Percentiles rank a stretch among this genome's conserved stretches.
These are phyloP conservation scores for Protea cynaroides DNA, from an alignment of 164 flowering plant species.

Conservation along the genomic window DNA sequence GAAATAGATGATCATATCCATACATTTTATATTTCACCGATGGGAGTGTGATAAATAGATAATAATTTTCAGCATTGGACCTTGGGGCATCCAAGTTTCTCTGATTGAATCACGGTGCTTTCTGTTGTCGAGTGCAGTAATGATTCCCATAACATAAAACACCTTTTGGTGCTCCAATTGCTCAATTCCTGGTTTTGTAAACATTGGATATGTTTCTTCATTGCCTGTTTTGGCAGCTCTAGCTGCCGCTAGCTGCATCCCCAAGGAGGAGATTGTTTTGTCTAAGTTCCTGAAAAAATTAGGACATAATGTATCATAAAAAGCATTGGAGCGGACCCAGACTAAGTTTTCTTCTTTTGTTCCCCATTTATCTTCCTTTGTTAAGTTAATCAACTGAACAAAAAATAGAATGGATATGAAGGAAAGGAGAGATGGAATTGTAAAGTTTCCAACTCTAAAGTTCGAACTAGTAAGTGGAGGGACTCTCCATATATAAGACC, in stretches of 20 bases:
- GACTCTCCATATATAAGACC: too few relatives aligned
- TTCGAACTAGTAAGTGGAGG: too few relatives aligned
- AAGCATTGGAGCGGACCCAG: background rate
- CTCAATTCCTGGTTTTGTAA: conserved; percentile 25
- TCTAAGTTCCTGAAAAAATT: conserved; percentile 67
- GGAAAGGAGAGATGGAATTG: background rate
- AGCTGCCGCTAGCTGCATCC: conserved; percentile 77
- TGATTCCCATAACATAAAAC: conserved; percentile 92
- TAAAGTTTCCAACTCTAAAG: too few relatives aligned
- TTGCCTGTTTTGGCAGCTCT: conserved; percentile 54
- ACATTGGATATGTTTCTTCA: conserved; percentile 38
- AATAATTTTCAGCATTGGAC: conserved; percentile 24
- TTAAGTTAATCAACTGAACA: background rate
- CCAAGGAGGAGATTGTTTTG: conserved; percentile 75
- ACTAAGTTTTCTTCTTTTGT: background rate
- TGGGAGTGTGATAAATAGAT: background rate
- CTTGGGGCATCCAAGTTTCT: conserved; percentile 94
- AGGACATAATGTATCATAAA: conserved; percentile 4
- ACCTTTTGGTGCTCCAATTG: conserved; percentile 44
- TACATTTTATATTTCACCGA: background rate
- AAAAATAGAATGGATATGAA: background rate
- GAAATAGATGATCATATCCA: background rate
- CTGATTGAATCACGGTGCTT: conserved; percentile 84
- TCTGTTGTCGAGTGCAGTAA: conserved; percentile 90
- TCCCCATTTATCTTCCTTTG: background rate